Percentiles rank a stretch among this genome's conserved stretches.
Conservation (phyloP, 768 basidiomycete genomes). For the Lactarius akahatsu region DNA sequence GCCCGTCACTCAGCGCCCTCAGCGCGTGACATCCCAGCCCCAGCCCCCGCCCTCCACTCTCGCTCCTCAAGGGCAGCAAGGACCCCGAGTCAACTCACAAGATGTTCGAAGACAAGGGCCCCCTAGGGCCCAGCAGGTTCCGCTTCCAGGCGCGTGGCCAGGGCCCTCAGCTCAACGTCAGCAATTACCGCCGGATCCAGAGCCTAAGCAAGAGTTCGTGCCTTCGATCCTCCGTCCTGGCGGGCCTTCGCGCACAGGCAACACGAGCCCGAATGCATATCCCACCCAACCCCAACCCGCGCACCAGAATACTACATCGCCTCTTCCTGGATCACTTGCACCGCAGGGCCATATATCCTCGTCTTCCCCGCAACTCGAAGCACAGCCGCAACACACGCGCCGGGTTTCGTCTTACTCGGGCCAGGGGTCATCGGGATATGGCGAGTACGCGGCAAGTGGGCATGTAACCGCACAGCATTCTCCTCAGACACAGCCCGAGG, state of each 20-base stretch:
- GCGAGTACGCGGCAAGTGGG: neutral
- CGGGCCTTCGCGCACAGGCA: constrained; percentile 7
- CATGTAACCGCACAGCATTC: constrained; percentile 14
- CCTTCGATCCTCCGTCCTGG: constrained; percentile 24
- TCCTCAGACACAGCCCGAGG: constrained; percentile 18
- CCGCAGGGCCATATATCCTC: constrained; percentile 2
- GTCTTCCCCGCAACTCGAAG: neutral
- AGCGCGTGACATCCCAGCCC: constrained; percentile 6
- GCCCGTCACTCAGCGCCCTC: constrained; percentile 5
- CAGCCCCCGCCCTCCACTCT: neutral
- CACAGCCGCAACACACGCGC: neutral
- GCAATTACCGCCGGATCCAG: neutral
- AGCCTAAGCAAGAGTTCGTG: constrained; percentile 17
- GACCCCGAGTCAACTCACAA: neutral
- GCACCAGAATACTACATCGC: neutral
- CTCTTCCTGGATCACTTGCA: neutral
- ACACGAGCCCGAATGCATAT: neutral
- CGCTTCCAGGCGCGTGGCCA: constrained; percentile 21
- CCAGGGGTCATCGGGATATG: neutral
- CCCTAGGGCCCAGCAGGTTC: constrained; percentile 9
- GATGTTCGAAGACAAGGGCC: constrained; percentile 14
- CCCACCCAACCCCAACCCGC: neutral
- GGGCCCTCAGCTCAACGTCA: constrained; percentile 14
- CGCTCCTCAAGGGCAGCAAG: constrained; percentile 12
- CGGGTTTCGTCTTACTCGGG: constrained; percentile 3